Evolutionary conservation across 116 monocot species (phyloP).

Genomic region (Papilionanthe hybrid): DNA sequence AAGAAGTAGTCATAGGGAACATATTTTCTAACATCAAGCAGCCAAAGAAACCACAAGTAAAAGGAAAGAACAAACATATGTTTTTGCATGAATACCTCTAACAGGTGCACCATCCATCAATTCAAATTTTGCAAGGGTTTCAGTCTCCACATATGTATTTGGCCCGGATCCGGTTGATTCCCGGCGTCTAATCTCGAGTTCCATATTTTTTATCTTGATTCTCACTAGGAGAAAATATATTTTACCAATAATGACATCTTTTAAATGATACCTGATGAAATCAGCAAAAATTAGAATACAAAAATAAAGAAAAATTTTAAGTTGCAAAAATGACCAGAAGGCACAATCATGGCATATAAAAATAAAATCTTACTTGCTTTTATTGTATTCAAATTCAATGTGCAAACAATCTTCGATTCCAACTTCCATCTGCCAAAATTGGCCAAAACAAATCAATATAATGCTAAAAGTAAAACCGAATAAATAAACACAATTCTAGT

Average conservation of each 20-base stretch:
- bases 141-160: conserved; percentile 94
- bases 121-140: conserved; percentile 96
- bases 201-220: conserved; percentile 99
- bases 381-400: conserved; percentile 96
- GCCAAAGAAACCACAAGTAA: no score
- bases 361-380: conserved; percentile 78
- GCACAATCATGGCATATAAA: neutral
- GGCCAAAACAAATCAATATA: neutral
- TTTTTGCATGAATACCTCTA: conserved; percentile 56
- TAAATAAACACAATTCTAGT: neutral
- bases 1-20: no score
- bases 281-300: conserved; percentile 14
- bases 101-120: conserved; percentile 99
- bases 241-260: conserved; percentile 96
- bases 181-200: conserved; percentile 89
- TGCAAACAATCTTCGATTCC: conserved; percentile 98
- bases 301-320: neutral
- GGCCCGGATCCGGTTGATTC: conserved; percentile 96
- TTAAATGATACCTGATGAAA: conserved; percentile 82
- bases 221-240: conserved; percentile 97
- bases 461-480: neutral
- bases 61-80: neutral
- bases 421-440: conserved; percentile 86
- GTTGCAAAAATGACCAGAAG: neutral
- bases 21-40: no score